These are phyloP conservation scores for Elaeis oleifera DNA, from an alignment of 202 grass and related monocot genomes.

Conservation along the genomic window DNA sequence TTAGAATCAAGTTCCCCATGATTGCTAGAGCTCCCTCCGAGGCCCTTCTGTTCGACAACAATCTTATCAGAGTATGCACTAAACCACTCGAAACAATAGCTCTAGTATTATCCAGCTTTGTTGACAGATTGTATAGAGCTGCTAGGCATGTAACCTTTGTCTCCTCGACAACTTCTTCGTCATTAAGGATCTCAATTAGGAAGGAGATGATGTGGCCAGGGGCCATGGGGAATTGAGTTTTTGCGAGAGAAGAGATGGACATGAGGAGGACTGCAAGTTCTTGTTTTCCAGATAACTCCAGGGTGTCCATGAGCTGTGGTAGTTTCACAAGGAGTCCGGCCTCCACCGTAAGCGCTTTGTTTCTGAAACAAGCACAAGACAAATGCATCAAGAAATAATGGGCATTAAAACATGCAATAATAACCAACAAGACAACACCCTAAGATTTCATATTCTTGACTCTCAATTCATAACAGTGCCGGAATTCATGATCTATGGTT, in stretches of 20 bases:
- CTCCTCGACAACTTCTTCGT: conserved; percentile 16
- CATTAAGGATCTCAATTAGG: conserved; percentile 30
- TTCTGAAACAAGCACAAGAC: conserved; percentile 40
- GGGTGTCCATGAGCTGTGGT: conserved; percentile 25
- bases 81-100: conserved; percentile 49
- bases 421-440: no score
- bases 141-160: conserved; percentile 45
- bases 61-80: conserved; percentile 33
- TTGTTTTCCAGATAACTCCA: conserved; percentile 26
- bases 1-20: conserved; percentile 49
- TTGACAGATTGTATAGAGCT: conserved; percentile 57
- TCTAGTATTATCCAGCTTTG: conserved; percentile 56
- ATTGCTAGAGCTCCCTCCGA: conserved; percentile 41
- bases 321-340: conserved; percentile 64
- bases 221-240: conserved; percentile 54
- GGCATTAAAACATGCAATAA: no score
- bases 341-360: conserved; percentile 61
- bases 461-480: no score
- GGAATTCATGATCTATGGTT: no score
- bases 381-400: not conserved
- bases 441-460: no score
- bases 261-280: conserved; percentile 45
- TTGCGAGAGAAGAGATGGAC: conserved; percentile 61
- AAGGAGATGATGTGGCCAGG: conserved; percentile 47
- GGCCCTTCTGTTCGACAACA: conserved; percentile 8